Percentiles rank a stretch among this genome's conserved stretches.
Evolutionary conservation across 2,329 filamentous ascomycete species (phyloP).

Genomic region (Microthyrium microscopicum): DNA sequence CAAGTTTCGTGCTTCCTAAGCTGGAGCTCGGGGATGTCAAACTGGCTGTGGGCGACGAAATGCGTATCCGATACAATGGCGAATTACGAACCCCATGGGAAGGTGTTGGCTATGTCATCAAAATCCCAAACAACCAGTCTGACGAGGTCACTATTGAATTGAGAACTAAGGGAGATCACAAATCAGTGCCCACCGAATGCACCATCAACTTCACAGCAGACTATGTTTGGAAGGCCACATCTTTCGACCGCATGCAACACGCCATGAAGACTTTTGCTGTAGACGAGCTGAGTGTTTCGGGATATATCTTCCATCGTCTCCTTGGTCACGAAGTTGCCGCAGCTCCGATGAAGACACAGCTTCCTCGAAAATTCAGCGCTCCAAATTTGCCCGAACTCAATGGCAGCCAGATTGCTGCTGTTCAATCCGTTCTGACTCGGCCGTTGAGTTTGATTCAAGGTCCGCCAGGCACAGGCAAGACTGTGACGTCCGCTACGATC

Average conservation of each 20-base stretch:
- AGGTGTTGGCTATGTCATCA: slow-evolving; percentile 95
- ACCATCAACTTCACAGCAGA: slow-evolving; percentile 97
- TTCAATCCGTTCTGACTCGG: slow-evolving; percentile 86
- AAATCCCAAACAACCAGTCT: slow-evolving; percentile 97
- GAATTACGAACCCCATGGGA: slow-evolving; percentile 89
- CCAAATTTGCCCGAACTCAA: slow-evolving; percentile 90
- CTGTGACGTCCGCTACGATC: slow-evolving; percentile 93
- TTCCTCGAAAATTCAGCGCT: slow-evolving; percentile 94
- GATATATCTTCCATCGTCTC: slow-evolving; percentile 95
- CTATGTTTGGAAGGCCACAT: slow-evolving; percentile 99
- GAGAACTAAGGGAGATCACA: slow-evolving; percentile 87
- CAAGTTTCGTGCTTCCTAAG: slow-evolving; percentile 90
- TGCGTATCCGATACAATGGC: slow-evolving; percentile 92
- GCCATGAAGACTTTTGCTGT: slow-evolving; percentile 99
- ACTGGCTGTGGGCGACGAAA: slow-evolving; percentile 92
- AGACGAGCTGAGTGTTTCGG: slow-evolving; percentile 95
- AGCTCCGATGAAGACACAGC: slow-evolving; percentile 84
- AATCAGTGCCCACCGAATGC: slow-evolving; percentile 86
- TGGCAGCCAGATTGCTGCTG: slow-evolving; percentile 85
- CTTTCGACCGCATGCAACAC: slow-evolving; percentile 96
- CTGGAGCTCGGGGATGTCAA: slow-evolving; percentile 97
- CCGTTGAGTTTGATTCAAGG: slow-evolving; percentile 93
- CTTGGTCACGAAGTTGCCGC: slow-evolving; percentile 89
- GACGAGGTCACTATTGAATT: slow-evolving; percentile 94
- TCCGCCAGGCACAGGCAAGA: slow-evolving; percentile 93